Percentiles rank a stretch among this genome's conserved stretches.
These are phyloP conservation scores for Fraxinus latifolia DNA, from an alignment of 305 asterid genomes.

Conservation along the genomic window DNA sequence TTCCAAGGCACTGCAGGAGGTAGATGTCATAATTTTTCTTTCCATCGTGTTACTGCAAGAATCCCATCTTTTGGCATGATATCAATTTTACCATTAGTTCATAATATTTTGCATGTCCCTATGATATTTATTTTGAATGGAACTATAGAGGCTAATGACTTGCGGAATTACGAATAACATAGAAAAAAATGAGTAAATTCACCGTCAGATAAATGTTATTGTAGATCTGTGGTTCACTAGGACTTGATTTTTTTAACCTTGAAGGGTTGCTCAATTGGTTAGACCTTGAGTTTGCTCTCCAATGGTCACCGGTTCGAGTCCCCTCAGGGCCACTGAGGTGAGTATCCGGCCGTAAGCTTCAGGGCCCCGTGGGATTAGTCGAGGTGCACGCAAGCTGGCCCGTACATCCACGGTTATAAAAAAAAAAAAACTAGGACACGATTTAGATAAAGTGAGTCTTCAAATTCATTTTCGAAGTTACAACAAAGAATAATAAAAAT, in stretches of 20 bases:
- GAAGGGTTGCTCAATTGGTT: no score
- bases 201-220: neutral
- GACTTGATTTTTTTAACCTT: neutral
- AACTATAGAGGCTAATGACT: neutral
- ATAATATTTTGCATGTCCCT: neutral
- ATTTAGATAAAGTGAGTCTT: neutral
- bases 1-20: constrained; percentile 86
- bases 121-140: neutral
- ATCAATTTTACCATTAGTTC: neutral
- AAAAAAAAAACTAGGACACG: neutral
- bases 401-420: no score
- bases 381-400: no score
- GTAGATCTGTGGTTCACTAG: neutral
- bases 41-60: neutral
- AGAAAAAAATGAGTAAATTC: neutral
- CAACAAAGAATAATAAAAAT: neutral
- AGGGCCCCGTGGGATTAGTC: no score
- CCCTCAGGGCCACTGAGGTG: no score
- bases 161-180: neutral
- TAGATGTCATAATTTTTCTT: constrained; percentile 21
- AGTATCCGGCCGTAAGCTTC: no score
- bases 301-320: no score
- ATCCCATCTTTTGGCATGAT: neutral
- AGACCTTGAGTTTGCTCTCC: no score
- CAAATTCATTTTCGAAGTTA: neutral